Evolutionary conservation across 352 stramenopile species (phyloP), one percentile per base, ranked within the genome.

Genomic region (Globisporangium lucens): DNA sequence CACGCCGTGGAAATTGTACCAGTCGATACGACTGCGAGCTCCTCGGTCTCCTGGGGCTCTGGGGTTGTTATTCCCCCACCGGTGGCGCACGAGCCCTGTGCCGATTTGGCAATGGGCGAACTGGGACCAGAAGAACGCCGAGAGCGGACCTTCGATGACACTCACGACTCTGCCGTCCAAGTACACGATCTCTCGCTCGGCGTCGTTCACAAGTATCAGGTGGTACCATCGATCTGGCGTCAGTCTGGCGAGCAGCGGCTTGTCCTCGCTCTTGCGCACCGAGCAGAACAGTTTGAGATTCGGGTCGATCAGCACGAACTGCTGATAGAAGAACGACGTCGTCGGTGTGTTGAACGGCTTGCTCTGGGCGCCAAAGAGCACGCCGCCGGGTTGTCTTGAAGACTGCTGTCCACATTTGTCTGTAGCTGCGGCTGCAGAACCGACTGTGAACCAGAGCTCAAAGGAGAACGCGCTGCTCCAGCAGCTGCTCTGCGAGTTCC

Each of bases 361-460:
- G 3, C 73, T 82, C 47, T 87, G 77, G 9, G 76, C 67, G 8
- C 77, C 77, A 24, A 85, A 78, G 38, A 85, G 70, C 10, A 87
- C 70, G 2, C 75, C 75, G 3, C 77, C 77, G 20, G 29, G 30
- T 2, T 43, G 55, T n/a, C 29, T 22, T n/a, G 15, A 15, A 17
- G 10, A 27, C 47, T 6, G 47, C 0, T 53, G 15, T 49, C 41
- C 41, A 5, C 13, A 9, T 49, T 49, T 49, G 27, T 59, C 30
- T 24, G 29, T 38, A 43, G 15, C 12, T 46, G 38, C 15, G 38
- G 12, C 33, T 38, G 33, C 24, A 43, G 53, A 24, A 22, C 15
- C 27, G 29, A 61, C 55, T 12, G 6, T 20, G 22, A 61, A 61
- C 55, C 55, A 61, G 35, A 61, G n/a, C 55, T 61, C 55, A n/a